These are phyloP conservation scores for Candida pseudofarinosa DNA, from an alignment of 805 yeast species.

Conservation along the genomic window DNA sequence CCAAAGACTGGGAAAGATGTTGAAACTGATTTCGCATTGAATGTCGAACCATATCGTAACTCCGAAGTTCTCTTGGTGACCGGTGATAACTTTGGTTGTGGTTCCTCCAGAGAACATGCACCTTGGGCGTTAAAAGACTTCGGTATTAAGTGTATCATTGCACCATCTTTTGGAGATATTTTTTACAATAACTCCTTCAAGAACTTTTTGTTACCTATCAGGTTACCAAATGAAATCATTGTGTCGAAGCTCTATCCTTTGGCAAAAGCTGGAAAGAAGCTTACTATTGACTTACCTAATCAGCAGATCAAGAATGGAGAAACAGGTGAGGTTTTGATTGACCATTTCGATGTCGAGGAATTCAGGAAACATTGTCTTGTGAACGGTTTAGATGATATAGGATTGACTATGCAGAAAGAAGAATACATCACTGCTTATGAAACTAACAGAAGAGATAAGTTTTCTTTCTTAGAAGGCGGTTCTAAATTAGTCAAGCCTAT, in stretches of 20 bases:
- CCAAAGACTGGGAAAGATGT: constrained; percentile 66
- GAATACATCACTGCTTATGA: constrained; percentile 71
- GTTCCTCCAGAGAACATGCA: constrained; percentile 98
- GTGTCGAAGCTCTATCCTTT: constrained; percentile 69
- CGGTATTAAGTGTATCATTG: constrained; percentile 92
- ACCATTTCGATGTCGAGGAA: constrained; percentile 79
- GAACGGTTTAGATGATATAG: constrained; percentile 96
- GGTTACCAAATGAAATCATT: constrained; percentile 79
- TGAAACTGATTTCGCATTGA: constrained; percentile 86
- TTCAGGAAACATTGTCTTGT: constrained; percentile 94
- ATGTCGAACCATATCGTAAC: constrained; percentile 74
- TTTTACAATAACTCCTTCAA: constrained; percentile 96
- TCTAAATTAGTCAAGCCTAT: constrained; percentile 63
- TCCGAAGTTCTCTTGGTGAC: constrained; percentile 85
- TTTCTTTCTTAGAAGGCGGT: constrained; percentile 92
- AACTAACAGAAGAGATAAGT: constrained; percentile 67
- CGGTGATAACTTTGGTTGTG: constrained; percentile 98
- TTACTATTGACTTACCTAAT: constrained; percentile 81
- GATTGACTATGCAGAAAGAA: constrained; percentile 89
- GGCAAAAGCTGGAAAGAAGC: constrained; percentile 66
- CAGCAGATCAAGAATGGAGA: constrained; percentile 78
- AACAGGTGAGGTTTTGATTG: constrained; percentile 58
- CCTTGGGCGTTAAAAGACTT: constrained; percentile 99
- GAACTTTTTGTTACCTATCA: constrained; percentile 90
- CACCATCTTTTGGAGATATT: constrained; percentile 97